Base-by-base conservation (phyloP, 2,329 filamentous ascomycete species). In the Nemania bipapillata region DNA sequence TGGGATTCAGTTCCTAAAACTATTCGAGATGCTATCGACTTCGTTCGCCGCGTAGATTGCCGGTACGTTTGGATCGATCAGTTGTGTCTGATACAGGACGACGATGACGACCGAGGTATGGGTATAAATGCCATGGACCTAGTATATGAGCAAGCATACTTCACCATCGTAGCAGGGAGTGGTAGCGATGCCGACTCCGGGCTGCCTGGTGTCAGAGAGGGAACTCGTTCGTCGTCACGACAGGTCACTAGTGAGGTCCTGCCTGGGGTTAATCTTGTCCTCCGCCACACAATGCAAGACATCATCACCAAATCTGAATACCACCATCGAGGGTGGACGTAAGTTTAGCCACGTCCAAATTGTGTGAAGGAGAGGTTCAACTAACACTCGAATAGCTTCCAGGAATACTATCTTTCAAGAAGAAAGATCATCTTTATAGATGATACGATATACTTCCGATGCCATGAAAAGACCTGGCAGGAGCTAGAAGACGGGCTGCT, bases 381-480 rank as follows among this genome's bases (percentile, higher is more conserved):
- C 55, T 73, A 40, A 65, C 17, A 5, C 15, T 15, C 6, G 2
- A 49, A 28, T n/a, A 72, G 70, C 2, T 73, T 73, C 49, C 70
- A 73, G 49, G 70, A 72, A 59, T 73, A 70, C 42, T 73, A 73
- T 22, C 70, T 73, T n/a, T 73, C 70, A 20, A 64, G 71, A 20
- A 66, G 71, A 22, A 73, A 67, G 28, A 53, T 73, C 35, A 59
- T 72, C 15, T 73, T 73, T 45, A 57, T 73, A 50, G 68, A 72
- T 53, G 59, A 70, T 12, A 72, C 70, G 15, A 58, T 73, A 30
- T 72, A 72, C 35, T 73, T 72, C 54, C 57, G 66, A n/a, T 73
- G 71, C 26, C 63, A 70, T 22, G 65, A 73, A 58, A 20, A 52
- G 30, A 54, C 32, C 20, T 70, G 63, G 63, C 63, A 70, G 9